Conservation (phyloP, 2,329 filamentous ascomycete species). For the Colletotrichum salicis region DNA sequence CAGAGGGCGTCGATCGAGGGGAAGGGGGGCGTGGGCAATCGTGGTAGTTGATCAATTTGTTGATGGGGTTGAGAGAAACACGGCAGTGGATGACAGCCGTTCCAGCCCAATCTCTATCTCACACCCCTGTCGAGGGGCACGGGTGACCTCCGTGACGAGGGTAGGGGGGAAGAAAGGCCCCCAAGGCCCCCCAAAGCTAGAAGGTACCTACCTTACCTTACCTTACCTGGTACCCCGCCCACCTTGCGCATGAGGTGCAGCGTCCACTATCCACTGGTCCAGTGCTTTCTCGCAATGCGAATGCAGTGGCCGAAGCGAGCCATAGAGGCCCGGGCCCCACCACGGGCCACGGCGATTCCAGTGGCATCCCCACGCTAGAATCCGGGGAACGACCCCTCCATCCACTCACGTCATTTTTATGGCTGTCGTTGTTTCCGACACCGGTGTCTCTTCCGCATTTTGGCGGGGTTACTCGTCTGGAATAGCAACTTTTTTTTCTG, state of each 20-base stretch:
- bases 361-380: slow-evolving; percentile 29
- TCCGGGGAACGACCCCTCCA: slow-evolving; percentile 34
- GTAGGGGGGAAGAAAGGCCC: neutral
- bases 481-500: slow-evolving; percentile 31
- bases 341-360: slow-evolving; percentile 13
- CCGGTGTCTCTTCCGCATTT: slow-evolving; percentile 27
- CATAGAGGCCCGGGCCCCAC: slow-evolving; percentile 2
- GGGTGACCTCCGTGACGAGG: neutral
- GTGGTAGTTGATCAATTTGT: neutral
- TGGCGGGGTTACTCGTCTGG: slow-evolving; percentile 35
- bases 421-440: slow-evolving; percentile 14
- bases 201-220: too few relatives aligned
- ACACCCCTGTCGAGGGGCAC: neutral
- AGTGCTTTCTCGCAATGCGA: neutral
- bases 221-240: neutral
- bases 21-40: neutral
- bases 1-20: slow-evolving; percentile 1
- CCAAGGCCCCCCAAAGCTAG: neutral
- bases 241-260: neutral
- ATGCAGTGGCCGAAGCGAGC: slow-evolving; percentile 18
- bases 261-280: too few relatives aligned
- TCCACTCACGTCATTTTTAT: slow-evolving; percentile 32
- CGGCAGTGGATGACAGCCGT: neutral
- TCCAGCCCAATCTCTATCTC: slow-evolving; percentile 4
- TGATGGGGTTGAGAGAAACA: slow-evolving; percentile 1